Base-by-base conservation (phyloP, 2,329 filamentous ascomycete genomes). In the Fusarium sarcochroum region DNA sequence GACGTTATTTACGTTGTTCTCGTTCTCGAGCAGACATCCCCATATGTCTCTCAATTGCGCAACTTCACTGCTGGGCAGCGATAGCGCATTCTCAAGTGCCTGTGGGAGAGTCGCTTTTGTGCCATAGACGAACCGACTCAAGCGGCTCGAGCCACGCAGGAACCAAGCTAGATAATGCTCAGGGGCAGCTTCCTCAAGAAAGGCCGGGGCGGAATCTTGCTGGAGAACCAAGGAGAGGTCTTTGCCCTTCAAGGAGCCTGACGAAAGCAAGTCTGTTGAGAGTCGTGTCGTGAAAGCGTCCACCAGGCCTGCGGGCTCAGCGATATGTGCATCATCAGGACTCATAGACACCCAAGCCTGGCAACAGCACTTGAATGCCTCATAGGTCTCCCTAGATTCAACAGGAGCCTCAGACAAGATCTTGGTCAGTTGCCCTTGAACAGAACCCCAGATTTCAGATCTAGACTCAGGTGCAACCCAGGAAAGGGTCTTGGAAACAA, bases 361-460 rank as follows among this genome's bases (percentile, higher is more conserved):
- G 18, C 76, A 80, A 48, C 78, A 76, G 64, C 79, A 83, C 38
- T 79, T 79, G 59, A 83, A 79, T 1, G 80, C 81, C 46, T 83
- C 80, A 17, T 79, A 80, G 1, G 80, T 77, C 45, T 81, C 79
- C 30, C 74, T 67, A 2, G 76, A 77, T 5, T 75, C 65, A 13
- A 83, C 59, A 1, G 76, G 68, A 1, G 76, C 68, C 44, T 78
- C 77, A 9, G 75, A 69, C 21, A 82, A 52, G 11, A 77, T 75
- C 46, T 77, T 79, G 3, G 70, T 67, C 15, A 82, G 37, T 20
- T 75, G 73, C n/a, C 71, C 68, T 41, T 79, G 78, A 7, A 80
- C 70, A 6, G 63, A 54, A 13, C 41, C 48, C 81, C 81, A 83
- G 17, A 81, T 72, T 17, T 73, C 70, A 11, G 64, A 38, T 38